Percentiles rank a stretch among this genome's conserved stretches.
Conservation (phyloP, 2,329 filamentous ascomycete genomes). For the Phaeomoniella chlamydospora region DNA sequence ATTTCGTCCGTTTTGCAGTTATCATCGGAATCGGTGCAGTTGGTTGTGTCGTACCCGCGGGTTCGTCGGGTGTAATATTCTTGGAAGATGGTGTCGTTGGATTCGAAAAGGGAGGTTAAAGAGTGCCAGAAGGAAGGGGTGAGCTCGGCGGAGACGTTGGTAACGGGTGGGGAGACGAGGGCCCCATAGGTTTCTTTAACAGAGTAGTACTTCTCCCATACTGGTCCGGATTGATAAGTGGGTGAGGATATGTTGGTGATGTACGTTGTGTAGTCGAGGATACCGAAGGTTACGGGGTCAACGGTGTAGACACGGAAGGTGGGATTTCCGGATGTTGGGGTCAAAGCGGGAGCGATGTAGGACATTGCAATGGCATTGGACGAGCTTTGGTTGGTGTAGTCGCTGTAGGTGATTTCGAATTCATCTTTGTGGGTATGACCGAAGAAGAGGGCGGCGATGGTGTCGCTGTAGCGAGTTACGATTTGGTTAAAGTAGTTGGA, state of each 20-base stretch:
- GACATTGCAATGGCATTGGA: conserved; percentile 30
- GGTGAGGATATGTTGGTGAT: conserved; percentile 35
- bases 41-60: conserved; percentile 26
- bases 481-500: conserved; percentile 39
- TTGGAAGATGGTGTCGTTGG: conserved; percentile 27
- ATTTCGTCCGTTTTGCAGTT: conserved; percentile 32
- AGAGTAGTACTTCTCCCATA: conserved; percentile 43
- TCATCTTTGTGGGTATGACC: conserved; percentile 42
- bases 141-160: conserved; percentile 27
- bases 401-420: conserved; percentile 38
- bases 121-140: conserved; percentile 46
- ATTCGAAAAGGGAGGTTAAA: conserved; percentile 34
- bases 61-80: conserved; percentile 33
- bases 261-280: conserved; percentile 39
- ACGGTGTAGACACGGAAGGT: conserved; percentile 40
- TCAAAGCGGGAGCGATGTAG: conserved; percentile 38
- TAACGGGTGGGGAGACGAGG: conserved; percentile 26
- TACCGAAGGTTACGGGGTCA: conserved; percentile 36
- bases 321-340: conserved; percentile 39
- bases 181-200: conserved; percentile 39
- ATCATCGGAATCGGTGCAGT: conserved; percentile 23
- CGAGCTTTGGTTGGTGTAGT: conserved; percentile 28
- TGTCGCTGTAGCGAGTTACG: conserved; percentile 38
- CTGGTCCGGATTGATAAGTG: conserved; percentile 29
- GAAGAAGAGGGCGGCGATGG: conserved; percentile 40